Percentiles rank a stretch among this genome's conserved stretches.
Evolutionary conservation across 2,329 filamentous ascomycete genomes (phyloP).

Genomic region (Sclerotiophoma versabilis): DNA sequence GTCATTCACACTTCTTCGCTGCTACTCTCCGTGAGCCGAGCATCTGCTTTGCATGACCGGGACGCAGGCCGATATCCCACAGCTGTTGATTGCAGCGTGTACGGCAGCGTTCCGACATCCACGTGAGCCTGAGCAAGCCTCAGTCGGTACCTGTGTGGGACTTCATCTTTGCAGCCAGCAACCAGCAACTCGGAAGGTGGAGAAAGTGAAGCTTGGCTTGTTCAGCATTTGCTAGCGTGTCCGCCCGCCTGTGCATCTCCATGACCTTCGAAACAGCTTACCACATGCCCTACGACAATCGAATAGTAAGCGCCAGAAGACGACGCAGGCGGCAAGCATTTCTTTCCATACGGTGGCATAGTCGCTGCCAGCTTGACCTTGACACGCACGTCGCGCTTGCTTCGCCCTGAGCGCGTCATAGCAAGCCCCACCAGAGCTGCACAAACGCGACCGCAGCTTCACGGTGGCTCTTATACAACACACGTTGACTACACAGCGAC

Average conservation of each 20-base stretch:
- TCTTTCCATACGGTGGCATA: not conserved
- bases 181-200: not conserved
- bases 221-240: not conserved
- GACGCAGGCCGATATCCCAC: not conserved
- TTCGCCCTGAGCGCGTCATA: slow-evolving; percentile 10
- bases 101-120: not conserved
- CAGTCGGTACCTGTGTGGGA: not conserved
- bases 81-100: not conserved
- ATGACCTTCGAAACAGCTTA: not conserved
- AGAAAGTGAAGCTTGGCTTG: not conserved
- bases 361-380: not conserved
- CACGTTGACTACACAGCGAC: slow-evolving; percentile 4
- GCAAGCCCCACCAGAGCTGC: slow-evolving; percentile 14
- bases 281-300: not conserved
- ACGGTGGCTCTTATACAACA: not conserved
- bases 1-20: not conserved
- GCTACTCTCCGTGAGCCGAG: slow-evolving; percentile 1
- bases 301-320: not conserved
- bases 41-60: not conserved
- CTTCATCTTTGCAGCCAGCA: not conserved
- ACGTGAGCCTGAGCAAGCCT: not conserved
- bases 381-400: not conserved
- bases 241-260: not conserved
- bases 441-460: slow-evolving; percentile 7
- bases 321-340: not conserved